Evolutionary conservation across 2,329 filamentous ascomycete genomes (phyloP).

Genomic region (Phaeosphaeriaceae sp.): DNA sequence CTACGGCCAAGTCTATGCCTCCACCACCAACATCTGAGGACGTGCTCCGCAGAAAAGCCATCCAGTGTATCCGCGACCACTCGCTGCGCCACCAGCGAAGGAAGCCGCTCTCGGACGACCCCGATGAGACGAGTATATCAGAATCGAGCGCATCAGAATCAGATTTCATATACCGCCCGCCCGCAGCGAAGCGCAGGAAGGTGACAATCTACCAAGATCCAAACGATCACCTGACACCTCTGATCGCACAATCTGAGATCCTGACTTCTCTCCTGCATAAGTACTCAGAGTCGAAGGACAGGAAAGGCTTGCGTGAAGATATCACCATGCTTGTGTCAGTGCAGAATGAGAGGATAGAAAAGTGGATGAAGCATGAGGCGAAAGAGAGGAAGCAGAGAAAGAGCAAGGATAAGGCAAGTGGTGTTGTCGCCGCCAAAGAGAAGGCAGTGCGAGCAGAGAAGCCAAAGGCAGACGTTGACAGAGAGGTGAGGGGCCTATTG

Average conservation of each 20-base stretch:
- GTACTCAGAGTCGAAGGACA: constrained; percentile 21
- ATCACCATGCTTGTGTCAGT: constrained; percentile 23
- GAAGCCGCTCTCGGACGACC: constrained; percentile 12
- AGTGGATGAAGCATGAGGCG: constrained; percentile 21
- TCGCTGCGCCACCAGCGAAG: constrained; percentile 13
- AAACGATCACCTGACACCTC: constrained; percentile 12
- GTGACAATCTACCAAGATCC: constrained; percentile 7
- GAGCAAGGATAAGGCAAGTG: neutral
- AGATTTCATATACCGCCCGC: neutral
- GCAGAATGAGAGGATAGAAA: constrained; percentile 18
- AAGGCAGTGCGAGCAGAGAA: neutral
- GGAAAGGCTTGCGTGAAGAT: constrained; percentile 21
- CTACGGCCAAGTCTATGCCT: neutral
- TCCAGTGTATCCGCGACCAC: constrained; percentile 20
- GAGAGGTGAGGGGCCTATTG: constrained; percentile 15
- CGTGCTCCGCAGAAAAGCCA: constrained; percentile 20
- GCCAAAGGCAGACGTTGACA: neutral
- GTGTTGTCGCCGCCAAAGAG: neutral
- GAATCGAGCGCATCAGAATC: neutral
- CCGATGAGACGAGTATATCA: constrained; percentile 7
- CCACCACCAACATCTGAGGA: constrained; percentile 14
- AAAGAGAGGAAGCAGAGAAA: neutral
- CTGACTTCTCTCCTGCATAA: constrained; percentile 22
- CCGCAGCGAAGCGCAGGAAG: neutral
- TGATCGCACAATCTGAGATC: constrained; percentile 23